Conservation (phyloP, 345 rosid species). For the Citrus australasica region DNA sequence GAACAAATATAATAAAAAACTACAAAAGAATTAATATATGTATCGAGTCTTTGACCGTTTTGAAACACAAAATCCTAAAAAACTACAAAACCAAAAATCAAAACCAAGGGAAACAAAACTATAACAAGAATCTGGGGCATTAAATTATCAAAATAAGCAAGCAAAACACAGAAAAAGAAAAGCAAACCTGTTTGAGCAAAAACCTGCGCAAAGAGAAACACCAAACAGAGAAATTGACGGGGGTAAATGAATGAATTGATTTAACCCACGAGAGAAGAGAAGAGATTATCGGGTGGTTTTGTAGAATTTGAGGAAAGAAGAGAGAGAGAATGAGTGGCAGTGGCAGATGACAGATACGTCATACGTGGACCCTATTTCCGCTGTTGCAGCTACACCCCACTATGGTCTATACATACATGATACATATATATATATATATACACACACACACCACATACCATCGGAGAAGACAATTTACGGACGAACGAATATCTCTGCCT, state of each 20-base stretch:
- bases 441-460: no score
- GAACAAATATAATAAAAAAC: background rate
- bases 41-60: background rate
- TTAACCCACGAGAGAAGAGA: background rate
- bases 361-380: background rate
- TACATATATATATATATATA: no score
- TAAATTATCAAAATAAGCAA: background rate
- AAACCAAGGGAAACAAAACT: background rate
- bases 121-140: background rate
- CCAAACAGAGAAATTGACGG: background rate
- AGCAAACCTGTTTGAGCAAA: conserved; percentile 5
- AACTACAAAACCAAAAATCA: background rate
- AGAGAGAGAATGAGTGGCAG: background rate
- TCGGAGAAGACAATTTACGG: background rate
- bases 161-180: background rate
- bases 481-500: background rate
- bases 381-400: background rate
- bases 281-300: background rate
- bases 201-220: background rate
- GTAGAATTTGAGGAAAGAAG: background rate
- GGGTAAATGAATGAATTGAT: background rate
- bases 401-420: background rate
- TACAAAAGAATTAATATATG: background rate
- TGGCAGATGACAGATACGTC: background rate
- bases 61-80: background rate